These are phyloP conservation scores for Cryptococcus sp. DNA, from an alignment of 1,284 basidiomycete genomes.

Conservation along the genomic window DNA sequence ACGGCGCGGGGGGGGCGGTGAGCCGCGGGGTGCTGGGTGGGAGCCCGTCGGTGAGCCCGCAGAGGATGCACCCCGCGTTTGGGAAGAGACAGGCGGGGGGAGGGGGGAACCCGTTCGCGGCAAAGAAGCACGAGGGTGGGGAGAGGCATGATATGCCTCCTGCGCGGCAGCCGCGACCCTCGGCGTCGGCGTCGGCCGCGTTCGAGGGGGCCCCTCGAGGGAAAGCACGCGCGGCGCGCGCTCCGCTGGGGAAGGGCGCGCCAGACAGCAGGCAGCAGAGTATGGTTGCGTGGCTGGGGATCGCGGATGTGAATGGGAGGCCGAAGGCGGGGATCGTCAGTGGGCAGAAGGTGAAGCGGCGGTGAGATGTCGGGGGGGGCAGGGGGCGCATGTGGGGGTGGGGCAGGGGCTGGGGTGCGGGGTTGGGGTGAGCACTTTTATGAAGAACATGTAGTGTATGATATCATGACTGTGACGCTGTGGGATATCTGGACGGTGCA, in stretches of 20 bases:
- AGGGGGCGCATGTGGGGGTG: too few relatives aligned
- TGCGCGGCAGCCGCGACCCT: not conserved
- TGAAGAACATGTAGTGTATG: too few relatives aligned
- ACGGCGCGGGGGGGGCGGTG: too few relatives aligned
- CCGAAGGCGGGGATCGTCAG: conserved; percentile 25
- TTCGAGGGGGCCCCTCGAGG: not conserved
- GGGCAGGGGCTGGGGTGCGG: too few relatives aligned
- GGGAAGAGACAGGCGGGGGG: conserved; percentile 5
- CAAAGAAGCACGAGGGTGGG: conserved; percentile 10
- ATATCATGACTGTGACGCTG: too few relatives aligned
- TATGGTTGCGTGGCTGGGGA: conserved; percentile 18
- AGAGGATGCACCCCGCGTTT: not conserved
- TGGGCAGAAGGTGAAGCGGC: conserved; percentile 22
- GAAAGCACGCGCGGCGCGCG: not conserved
- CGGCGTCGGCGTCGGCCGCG: not conserved
- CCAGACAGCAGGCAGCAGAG: conserved; percentile 6
- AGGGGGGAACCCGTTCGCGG: conserved; percentile 22
- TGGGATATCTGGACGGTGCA: too few relatives aligned
- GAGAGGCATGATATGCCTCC: conserved; percentile 14
- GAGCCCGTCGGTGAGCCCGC: not conserved
- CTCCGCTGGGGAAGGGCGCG: not conserved
- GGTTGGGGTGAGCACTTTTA: too few relatives aligned
- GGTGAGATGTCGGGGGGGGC: too few relatives aligned
- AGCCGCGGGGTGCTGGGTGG: not conserved
- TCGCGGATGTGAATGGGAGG: conserved; percentile 32